Percentiles rank a stretch among this genome's conserved stretches.
phyloP scores from a whole-genome alignment of 768 basidiomycete genomes.

The Lactarius tabidus region DNA sequence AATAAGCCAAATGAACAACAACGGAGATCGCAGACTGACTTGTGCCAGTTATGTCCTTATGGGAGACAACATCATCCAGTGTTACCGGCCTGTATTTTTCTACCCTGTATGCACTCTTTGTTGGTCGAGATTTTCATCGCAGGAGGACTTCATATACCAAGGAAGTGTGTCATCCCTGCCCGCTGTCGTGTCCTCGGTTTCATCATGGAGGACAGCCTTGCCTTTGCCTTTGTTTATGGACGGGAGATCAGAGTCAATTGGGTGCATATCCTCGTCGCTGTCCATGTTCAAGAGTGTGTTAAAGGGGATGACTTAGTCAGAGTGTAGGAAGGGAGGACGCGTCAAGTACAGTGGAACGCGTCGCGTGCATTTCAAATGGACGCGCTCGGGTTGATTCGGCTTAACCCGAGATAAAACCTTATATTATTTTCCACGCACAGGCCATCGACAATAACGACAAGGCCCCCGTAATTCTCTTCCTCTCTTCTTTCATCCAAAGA shows the following conservation, averaged over 20 bases:
- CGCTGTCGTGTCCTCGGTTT: constrained; percentile 26
- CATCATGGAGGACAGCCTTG: constrained; percentile 47
- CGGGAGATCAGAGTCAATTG: constrained; percentile 37
- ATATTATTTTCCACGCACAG: neutral
- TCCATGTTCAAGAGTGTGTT: constrained; percentile 41
- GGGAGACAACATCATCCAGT: constrained; percentile 92
- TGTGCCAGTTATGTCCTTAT: constrained; percentile 90
- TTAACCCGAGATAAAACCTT: constrained; percentile 29
- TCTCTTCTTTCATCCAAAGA: constrained; percentile 33
- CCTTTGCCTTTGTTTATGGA: constrained; percentile 63
- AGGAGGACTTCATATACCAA: constrained; percentile 52
- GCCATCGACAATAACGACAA: constrained; percentile 36
- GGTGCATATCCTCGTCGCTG: constrained; percentile 52
- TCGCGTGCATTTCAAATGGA: neutral
- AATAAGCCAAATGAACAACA: neutral
- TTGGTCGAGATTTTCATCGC: constrained; percentile 5
- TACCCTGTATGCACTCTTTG: constrained; percentile 50
- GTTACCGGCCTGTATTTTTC: constrained; percentile 95
- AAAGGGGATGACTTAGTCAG: neutral
- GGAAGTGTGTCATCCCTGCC: constrained; percentile 69
- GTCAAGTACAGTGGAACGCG: constrained; percentile 10
- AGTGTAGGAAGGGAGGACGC: constrained; percentile 1
- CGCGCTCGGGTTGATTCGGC: neutral
- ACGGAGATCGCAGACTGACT: constrained; percentile 51
- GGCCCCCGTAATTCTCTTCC: constrained; percentile 27